These are phyloP conservation scores for Effrenium voratum DNA, from an alignment of 73 alveolate species.

Conservation along the genomic window DNA sequence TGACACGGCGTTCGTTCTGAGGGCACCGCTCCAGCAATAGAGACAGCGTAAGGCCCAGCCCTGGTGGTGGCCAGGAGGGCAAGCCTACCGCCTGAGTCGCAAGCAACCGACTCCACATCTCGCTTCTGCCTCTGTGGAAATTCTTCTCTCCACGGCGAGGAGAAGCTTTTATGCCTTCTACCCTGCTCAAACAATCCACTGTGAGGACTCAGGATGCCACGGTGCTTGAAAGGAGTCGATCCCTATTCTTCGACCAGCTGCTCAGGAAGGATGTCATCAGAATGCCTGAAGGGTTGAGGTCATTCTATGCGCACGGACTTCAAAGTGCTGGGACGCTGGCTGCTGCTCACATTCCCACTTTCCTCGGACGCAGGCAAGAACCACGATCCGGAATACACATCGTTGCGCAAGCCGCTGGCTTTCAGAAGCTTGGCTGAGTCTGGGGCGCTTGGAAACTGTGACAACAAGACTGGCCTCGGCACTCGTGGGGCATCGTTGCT, in stretches of 20 bases:
- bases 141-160: no score
- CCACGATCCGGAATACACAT: neutral
- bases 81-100: neutral
- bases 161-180: no score
- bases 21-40: neutral
- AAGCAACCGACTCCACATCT: no score
- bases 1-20: no score
- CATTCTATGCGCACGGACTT: no score
- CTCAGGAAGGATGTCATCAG: conserved; percentile 29
- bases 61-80: conserved; percentile 46
- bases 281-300: neutral
- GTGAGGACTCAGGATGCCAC: neutral
- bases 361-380: neutral
- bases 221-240: neutral
- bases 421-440: neutral
- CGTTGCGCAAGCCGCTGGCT: no score
- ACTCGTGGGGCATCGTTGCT: no score
- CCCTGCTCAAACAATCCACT: neutral
- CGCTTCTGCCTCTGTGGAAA: no score
- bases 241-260: conserved; percentile 12
- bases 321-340: no score
- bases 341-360: conserved; percentile 35
- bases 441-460: conserved; percentile 17
- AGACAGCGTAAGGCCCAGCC: conserved; percentile 11
- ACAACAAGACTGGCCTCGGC: conserved; percentile 16